Base-by-base conservation (phyloP, 129 eudicot genomes). In the Flaveria sonorensis region DNA sequence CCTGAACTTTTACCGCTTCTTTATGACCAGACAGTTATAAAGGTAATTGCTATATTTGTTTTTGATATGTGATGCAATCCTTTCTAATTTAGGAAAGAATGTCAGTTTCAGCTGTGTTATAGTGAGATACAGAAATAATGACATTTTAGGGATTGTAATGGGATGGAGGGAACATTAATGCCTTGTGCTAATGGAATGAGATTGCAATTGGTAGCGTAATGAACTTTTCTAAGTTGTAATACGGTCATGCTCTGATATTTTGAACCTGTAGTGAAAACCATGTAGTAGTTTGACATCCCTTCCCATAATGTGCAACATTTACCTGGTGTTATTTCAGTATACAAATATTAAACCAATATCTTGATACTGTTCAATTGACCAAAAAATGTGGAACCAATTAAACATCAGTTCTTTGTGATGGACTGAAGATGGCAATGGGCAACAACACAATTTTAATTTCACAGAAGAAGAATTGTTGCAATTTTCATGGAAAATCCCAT, bases 1-100 rank as follows among this genome's bases (percentile, higher is more conserved):
- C 94, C 97, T 7, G 97, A 91, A 76, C 85, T 94, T 39, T 79
- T 94, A 80, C 99, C 99, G 56, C 96, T 87, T 82, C 89, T 94
- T 23, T 94, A 94, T 83, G 99, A 94, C 78, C 99, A 94, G 83
- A 94, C 99, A 10, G 82, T 94, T 52, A 88, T 94, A 42, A 94
- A 94, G 99, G 99, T 91, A 81, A 66, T 72, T 53, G 16, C 30
- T 43, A 23, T 32, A 73, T 67, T 40, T 51, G 21, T 4, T 6
- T 18, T 30, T 70, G 61, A 46, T 40, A 39, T 36, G 40, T 5
- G 8, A 36, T 36, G 40, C 40, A 12, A 1, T 8, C 40, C 40
- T 16, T 26, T 28, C 39, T 13, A 24, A 61, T 24, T 4, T 7
- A 6, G 10, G 8, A 55, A 36, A 24, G 26, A 36, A 76, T n/a